Base-by-base conservation (phyloP, 2,329 filamentous ascomycete genomes). In the Aspergillus sp. region DNA sequence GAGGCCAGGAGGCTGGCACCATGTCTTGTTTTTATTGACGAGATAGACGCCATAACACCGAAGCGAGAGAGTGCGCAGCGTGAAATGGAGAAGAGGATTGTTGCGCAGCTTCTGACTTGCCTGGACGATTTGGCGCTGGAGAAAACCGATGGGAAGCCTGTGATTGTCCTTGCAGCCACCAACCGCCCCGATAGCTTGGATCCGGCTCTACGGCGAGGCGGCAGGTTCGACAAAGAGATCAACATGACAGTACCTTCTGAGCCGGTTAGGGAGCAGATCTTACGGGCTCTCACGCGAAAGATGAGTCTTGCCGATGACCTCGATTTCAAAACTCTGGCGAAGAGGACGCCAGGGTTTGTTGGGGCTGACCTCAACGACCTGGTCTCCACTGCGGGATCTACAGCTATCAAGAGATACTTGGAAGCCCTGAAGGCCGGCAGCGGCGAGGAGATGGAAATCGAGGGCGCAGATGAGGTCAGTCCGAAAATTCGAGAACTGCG, bases 111-210 rank as follows among this genome's bases (percentile, higher is more conserved):
- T 43, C 67, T 85, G 35, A 80, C 82, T 13, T 93, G 86, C 36
- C 93, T 96, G 82, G 82, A 86, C 49, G 79, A 82, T 35, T 68
- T 96, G 25, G 72, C 76, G 24, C 67, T 82, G 41, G 77, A 84
- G 34, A 78, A 79, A 41, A 79, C 80, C 3, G 76, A 75, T 10
- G 78, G 77, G 2, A 84, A 84, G 51, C 81, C 82, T 1, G 84
- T 96, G 6, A 80, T 96, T 19, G 84, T 94, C 10, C 72, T 96
- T 31, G 91, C 88, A 1, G 91, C 91, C 2, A 95, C 89, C 0
- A 94, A 93, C 54, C 72, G 82, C 22, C 82, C 86, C 0, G 86
- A 94, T 49, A 86, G 81, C 45, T 68, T 98, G 22, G 86, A 96
- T 49, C 80, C 86, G 1, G 78, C 79, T 0, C 63, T 93, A 19